These are phyloP conservation scores for Chlorella sp. DNA, from an alignment of 139 green algal genomes.

Conservation along the genomic window DNA sequence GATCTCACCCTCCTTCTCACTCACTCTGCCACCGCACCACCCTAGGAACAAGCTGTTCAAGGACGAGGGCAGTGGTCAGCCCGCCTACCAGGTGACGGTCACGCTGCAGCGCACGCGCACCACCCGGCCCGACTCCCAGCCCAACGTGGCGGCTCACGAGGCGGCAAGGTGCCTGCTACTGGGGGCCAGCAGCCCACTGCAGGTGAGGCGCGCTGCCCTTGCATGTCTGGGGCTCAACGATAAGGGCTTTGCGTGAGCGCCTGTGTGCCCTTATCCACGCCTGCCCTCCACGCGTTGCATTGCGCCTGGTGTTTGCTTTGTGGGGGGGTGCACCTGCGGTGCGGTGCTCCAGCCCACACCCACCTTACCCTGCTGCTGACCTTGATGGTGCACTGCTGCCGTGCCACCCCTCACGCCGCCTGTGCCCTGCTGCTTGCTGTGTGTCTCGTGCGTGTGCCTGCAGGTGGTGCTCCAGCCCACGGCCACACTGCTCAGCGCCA, in stretches of 20 bases:
- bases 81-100: not conserved
- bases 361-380: no score
- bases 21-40: no score
- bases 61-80: conserved; percentile 31
- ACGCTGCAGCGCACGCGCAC: conserved; percentile 2
- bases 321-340: not conserved
- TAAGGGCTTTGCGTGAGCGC: not conserved
- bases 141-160: conserved; percentile 12
- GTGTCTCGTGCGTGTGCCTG: not conserved
- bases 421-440: not conserved
- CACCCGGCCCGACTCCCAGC: not conserved
- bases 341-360: no score
- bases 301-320: not conserved
- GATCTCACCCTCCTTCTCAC: no score
- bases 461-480: not conserved
- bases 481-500: conserved; percentile 10
- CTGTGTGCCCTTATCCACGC: not conserved
- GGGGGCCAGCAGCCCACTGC: not conserved
- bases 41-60: conserved; percentile 48
- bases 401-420: no score
- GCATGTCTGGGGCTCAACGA: not conserved
- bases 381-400: no score
- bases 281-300: no score
- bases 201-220: not conserved
- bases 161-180: conserved; percentile 27